A percentile compares a stretch with the other conserved stretches of the same genome.
These are phyloP conservation scores for Vaccinium macrocarpon DNA, from an alignment of 148 eudicot species.

Conservation along the genomic window DNA sequence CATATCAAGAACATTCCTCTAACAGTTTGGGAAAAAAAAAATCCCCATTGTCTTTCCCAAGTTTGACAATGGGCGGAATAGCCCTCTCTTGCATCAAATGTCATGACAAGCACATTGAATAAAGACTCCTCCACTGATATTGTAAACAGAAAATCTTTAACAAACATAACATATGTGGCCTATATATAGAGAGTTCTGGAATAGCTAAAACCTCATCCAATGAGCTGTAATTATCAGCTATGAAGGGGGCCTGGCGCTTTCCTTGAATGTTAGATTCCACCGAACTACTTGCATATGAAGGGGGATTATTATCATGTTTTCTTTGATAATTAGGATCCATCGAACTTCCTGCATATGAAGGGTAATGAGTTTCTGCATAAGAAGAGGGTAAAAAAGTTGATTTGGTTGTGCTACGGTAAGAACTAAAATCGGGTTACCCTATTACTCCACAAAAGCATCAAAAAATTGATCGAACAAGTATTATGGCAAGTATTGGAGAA, in stretches of 20 bases:
- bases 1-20: neutral
- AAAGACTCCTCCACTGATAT: neutral
- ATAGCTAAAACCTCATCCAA: slow-evolving; percentile 59
- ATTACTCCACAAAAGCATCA: neutral
- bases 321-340: slow-evolving; percentile 23
- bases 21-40: neutral
- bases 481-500: neutral
- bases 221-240: slow-evolving; percentile 74
- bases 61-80: neutral
- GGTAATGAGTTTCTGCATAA: slow-evolving; percentile 20
- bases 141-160: neutral
- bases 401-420: neutral
- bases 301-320: slow-evolving; percentile 21
- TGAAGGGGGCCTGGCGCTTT: slow-evolving; percentile 40
- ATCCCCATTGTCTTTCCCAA: neutral
- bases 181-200: neutral
- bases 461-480: neutral
- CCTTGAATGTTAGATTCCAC: slow-evolving; percentile 25
- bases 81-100: neutral
- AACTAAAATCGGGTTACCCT: neutral
- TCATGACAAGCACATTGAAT: slow-evolving; percentile 11
- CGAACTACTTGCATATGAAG: slow-evolving; percentile 46
- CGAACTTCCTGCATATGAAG: slow-evolving; percentile 44
- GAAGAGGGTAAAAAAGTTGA: slow-evolving; percentile 18
- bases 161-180: neutral